These are phyloP conservation scores for Malus asiatica DNA, from an alignment of 306 rosid genomes.

Conservation along the genomic window DNA sequence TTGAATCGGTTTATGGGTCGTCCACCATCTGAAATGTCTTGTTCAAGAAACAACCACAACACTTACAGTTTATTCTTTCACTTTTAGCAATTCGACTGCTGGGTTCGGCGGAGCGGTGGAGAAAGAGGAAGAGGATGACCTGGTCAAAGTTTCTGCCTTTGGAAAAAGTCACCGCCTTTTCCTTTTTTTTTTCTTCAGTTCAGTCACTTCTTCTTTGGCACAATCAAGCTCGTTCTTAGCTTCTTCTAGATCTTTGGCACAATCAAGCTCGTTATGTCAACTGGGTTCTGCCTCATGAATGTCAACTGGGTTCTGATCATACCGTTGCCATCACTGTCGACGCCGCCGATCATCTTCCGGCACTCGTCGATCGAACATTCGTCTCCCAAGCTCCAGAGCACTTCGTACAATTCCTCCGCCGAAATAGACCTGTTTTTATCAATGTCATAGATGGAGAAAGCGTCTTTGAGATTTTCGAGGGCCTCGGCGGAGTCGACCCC, in stretches of 20 bases:
- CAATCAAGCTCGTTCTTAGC: neutral
- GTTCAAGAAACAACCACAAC: slow-evolving; percentile 40
- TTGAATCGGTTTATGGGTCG: slow-evolving; percentile 60
- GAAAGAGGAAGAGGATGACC: slow-evolving; percentile 15
- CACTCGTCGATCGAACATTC: too few relatives aligned
- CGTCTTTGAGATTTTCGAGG: too few relatives aligned
- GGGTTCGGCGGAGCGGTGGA: neutral
- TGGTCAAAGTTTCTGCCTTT: slow-evolving; percentile 18
- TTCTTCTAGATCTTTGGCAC: neutral
- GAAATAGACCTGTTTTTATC: too few relatives aligned
- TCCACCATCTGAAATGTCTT: slow-evolving; percentile 88
- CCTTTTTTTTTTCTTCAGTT: neutral
- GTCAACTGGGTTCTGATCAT: too few relatives aligned
- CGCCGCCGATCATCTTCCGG: too few relatives aligned
- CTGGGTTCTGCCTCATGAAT: neutral
- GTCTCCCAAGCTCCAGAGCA: too few relatives aligned
- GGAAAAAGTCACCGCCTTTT: neutral
- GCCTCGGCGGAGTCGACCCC: too few relatives aligned
- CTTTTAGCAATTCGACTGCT: neutral
- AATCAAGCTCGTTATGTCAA: neutral
- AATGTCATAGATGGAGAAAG: too few relatives aligned
- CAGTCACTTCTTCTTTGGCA: neutral
- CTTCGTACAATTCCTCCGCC: too few relatives aligned
- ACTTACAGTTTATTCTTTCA: slow-evolving; percentile 38
- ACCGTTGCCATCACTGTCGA: too few relatives aligned